Conservation (phyloP, 352 stramenopile genomes). For the Phytophthora rubi region DNA sequence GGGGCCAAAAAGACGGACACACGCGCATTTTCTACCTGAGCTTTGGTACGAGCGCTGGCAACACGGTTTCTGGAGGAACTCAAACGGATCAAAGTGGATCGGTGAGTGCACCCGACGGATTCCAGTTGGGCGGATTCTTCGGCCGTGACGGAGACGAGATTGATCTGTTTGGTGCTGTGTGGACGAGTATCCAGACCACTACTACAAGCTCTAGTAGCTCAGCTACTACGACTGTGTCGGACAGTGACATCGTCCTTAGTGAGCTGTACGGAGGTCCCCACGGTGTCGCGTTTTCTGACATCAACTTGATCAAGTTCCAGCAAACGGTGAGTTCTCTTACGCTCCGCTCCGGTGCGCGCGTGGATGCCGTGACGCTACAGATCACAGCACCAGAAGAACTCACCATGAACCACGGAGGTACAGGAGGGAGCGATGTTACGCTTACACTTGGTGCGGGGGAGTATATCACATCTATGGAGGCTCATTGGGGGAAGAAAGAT, state of each 20-base stretch:
- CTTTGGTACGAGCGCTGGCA: constrained; percentile 24
- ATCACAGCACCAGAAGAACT: constrained; percentile 13
- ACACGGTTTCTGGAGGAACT: constrained; percentile 21
- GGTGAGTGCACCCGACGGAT: constrained; percentile 23
- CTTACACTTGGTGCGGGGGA: constrained; percentile 27
- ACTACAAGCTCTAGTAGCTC: constrained; percentile 3
- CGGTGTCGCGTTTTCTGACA: constrained; percentile 31
- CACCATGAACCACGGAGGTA: constrained; percentile 29
- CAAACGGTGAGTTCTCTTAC: constrained; percentile 26
- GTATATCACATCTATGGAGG: constrained; percentile 34
- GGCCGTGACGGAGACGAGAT: constrained; percentile 34
- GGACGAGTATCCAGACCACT: constrained; percentile 22
- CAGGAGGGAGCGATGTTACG: constrained; percentile 20
- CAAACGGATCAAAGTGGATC: constrained; percentile 24
- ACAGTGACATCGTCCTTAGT: constrained; percentile 26
- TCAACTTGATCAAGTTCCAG: constrained; percentile 22
- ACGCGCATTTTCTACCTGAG: constrained; percentile 29
- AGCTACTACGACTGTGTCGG: constrained; percentile 3
- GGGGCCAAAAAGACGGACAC: constrained; percentile 29
- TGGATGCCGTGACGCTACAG: constrained; percentile 30
- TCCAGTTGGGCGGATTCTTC: constrained; percentile 32
- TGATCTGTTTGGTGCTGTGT: constrained; percentile 27
- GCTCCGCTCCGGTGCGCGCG: constrained; percentile 22
- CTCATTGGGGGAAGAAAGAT: constrained; percentile 33
- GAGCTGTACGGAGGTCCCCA: constrained; percentile 29